Base-by-base conservation (phyloP, 305 asterid genomes). In the Andrographis paniculata region DNA sequence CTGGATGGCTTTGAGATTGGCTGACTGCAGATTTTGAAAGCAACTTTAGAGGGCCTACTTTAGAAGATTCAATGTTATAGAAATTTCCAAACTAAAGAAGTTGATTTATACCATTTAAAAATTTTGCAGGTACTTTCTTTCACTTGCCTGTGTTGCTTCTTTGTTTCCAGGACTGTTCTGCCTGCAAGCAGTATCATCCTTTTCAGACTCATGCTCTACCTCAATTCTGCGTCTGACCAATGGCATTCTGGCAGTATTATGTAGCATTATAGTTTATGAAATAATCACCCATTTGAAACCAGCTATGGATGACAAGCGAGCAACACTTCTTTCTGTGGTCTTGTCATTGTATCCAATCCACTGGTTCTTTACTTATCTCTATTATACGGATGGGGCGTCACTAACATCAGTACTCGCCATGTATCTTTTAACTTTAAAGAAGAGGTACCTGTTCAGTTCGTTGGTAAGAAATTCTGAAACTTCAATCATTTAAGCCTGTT, bases 61-160 rank as follows among this genome's bases (percentile, higher is more conserved):
- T 38, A 37, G 17, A 33, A 13, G 8, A 24, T 24, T 24, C 30
- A 3, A 24, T 24, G 8, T n/a, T 24, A 24, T 24, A 8, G 6
- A 3, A 8, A 24, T 8, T 24, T 30, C 41, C 22, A 42, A 65
- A 53, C 45, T 53, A 60, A 58, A 37, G 53, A 54, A 42, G 61
- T 66, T 81, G 68, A 78, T 75, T 49, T 60, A 40, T 64, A 61
- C 45, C 38, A 48, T 66, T 54, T 52, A 48, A 42, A 45, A 65
- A 45, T 62, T 63, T 68, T 78, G 94, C 87, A 91, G 99, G 95
- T 91, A 91, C 83, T 63, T 83, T 64, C 71, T 83, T 73, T 91
- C 99, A 75, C 93, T 83, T 59, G 94, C 93, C 64, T 81, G 83
- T 80, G 66, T 80, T 77, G 88, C 94, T 66, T 89, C 92, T 70